Percentiles rank a stretch among this genome's conserved stretches.
These are phyloP conservation scores for Circinella minor DNA, from an alignment of 371 early-diverging fungal genomes.

Conservation along the genomic window DNA sequence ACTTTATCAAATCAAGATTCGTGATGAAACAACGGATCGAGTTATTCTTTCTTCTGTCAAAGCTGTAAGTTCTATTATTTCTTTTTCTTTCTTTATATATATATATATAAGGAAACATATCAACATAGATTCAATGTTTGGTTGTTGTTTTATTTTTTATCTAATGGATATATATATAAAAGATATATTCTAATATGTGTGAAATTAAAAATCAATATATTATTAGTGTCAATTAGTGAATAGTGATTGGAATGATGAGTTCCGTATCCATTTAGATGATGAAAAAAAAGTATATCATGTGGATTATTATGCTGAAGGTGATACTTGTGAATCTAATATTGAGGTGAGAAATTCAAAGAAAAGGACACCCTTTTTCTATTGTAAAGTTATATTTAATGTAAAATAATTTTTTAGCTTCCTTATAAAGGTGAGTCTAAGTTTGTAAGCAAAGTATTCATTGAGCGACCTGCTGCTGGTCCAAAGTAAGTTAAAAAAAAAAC, in stretches of 20 bases:
- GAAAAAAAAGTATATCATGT: slow-evolving; percentile 26
- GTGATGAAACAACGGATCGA: slow-evolving; percentile 22
- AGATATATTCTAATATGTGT: too few relatives aligned
- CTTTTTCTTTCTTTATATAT: too few relatives aligned
- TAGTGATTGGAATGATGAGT: slow-evolving; percentile 23
- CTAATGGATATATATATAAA: not conserved
- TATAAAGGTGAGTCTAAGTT: not conserved
- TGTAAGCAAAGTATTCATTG: not conserved
- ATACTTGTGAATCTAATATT: not conserved
- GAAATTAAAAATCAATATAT: too few relatives aligned
- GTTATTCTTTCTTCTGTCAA: slow-evolving; percentile 17
- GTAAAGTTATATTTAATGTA: not conserved
- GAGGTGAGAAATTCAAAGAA: not conserved
- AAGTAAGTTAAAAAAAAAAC: slow-evolving; percentile 15
- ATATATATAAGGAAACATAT: too few relatives aligned
- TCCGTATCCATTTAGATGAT: slow-evolving; percentile 27
- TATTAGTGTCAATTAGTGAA: slow-evolving; percentile 26
- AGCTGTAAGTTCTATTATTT: slow-evolving; percentile 6
- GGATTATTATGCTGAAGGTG: slow-evolving; percentile 23
- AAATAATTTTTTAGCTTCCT: slow-evolving; percentile 1
- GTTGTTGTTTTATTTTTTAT: too few relatives aligned
- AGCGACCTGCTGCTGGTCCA: slow-evolving; percentile 14
- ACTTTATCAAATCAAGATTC: slow-evolving; percentile 30
- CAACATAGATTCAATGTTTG: too few relatives aligned
- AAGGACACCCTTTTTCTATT: not conserved